A percentile compares a stretch with the other conserved stretches of the same genome.
phyloP scores from a whole-genome alignment of 2,329 filamentous ascomycete species.

The Talaromyces sp. region DNA sequence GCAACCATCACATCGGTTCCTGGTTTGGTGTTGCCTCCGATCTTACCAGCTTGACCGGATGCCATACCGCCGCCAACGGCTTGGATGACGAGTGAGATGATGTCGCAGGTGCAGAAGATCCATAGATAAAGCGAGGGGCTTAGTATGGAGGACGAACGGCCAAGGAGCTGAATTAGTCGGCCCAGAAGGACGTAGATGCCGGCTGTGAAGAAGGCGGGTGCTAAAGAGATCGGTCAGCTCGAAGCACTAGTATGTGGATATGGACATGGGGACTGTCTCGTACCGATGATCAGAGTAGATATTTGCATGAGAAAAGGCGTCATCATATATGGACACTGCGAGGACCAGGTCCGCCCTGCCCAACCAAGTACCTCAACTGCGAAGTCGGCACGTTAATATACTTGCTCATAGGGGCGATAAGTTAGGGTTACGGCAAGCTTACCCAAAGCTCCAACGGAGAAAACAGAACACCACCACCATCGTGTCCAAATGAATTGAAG shows the following conservation, averaged over 20 bases:
- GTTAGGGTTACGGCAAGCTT: conserved; percentile 18
- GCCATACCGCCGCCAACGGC: conserved; percentile 54
- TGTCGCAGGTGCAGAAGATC: conserved; percentile 52
- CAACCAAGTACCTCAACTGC: conserved; percentile 47
- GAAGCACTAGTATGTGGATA: not conserved
- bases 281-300: conserved; percentile 40
- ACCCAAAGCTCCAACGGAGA: conserved; percentile 37
- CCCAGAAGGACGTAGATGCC: conserved; percentile 51
- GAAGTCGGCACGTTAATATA: not conserved
- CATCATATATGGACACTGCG: conserved; percentile 48
- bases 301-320: conserved; percentile 52
- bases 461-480: conserved; percentile 39
- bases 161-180: conserved; percentile 45
- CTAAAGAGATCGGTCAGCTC: conserved; percentile 21
- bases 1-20: conserved; percentile 51
- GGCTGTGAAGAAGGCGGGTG: conserved; percentile 51
- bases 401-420: not conserved
- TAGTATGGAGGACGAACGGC: conserved; percentile 43
- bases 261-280: conserved; percentile 6
- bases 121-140: conserved; percentile 45
- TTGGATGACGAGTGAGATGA: conserved; percentile 55
- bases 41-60: conserved; percentile 41
- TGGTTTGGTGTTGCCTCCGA: conserved; percentile 45
- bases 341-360: conserved; percentile 48
- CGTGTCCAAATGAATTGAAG: conserved; percentile 36